Evolutionary conservation across 2,329 filamentous ascomycete species (phyloP).

Genomic region (Nemania sp.): DNA sequence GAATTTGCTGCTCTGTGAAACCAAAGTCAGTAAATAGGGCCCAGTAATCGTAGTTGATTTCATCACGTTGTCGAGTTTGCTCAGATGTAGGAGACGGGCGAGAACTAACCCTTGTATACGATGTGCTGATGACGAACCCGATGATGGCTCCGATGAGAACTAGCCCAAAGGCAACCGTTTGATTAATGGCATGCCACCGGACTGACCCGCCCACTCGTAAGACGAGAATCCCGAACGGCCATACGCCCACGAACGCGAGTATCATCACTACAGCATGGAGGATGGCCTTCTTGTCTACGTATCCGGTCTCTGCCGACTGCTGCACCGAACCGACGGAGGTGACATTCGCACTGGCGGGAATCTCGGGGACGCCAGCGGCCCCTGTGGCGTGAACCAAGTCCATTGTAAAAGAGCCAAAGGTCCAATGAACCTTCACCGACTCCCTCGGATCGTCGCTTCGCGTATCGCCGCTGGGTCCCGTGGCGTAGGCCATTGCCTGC

Average conservation of each 20-base stretch:
- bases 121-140: constrained; percentile 57
- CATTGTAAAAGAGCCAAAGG: constrained; percentile 60
- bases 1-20: constrained; percentile 54
- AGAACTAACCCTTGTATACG: constrained; percentile 59
- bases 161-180: constrained; percentile 53
- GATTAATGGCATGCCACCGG: constrained; percentile 59
- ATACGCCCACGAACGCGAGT: constrained; percentile 57
- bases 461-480: constrained; percentile 53
- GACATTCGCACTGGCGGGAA: constrained; percentile 41
- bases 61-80: not conserved
- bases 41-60: too few species aligned
- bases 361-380: constrained; percentile 46
- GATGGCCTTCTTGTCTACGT: constrained; percentile 47
- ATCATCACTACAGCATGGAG: constrained; percentile 60
- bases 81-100: not conserved
- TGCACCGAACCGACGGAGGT: constrained; percentile 41
- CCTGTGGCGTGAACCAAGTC: constrained; percentile 59
- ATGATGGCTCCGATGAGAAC: constrained; percentile 55
- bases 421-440: constrained; percentile 55
- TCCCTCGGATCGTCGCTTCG: constrained; percentile 49
- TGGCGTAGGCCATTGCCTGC: constrained; percentile 60
- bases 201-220: constrained; percentile 56
- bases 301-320: constrained; percentile 33
- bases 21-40: not conserved
- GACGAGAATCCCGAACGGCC: constrained; percentile 60